phyloP scores from a whole-genome alignment of 2,329 filamentous ascomycete species.

The Pseudocercospora ulei region DNA sequence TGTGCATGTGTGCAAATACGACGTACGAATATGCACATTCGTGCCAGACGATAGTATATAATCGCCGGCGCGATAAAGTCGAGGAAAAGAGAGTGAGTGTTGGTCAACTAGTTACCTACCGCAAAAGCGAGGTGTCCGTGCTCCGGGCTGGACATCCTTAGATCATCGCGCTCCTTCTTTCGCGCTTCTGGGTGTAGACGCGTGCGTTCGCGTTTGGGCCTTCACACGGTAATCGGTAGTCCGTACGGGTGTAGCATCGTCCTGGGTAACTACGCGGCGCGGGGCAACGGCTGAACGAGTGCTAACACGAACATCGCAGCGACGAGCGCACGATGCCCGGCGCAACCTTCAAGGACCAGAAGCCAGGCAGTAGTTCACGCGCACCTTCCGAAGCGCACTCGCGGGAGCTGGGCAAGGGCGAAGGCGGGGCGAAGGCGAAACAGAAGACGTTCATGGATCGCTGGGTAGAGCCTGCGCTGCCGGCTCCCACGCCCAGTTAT shows the following conservation, averaged over 20 bases:
- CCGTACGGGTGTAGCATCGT: constrained; percentile 15
- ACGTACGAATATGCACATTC: too few relatives aligned
- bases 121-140: too few relatives aligned
- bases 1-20: too few relatives aligned
- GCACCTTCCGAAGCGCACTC: constrained; percentile 9
- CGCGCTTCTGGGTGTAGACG: too few relatives aligned
- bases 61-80: too few relatives aligned
- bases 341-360: constrained; percentile 2
- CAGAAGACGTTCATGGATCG: constrained; percentile 33
- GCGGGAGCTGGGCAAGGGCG: constrained; percentile 35
- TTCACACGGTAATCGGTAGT: constrained; percentile 10
- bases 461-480: constrained; percentile 49
- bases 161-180: too few relatives aligned
- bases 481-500: constrained; percentile 55
- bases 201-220: constrained; percentile 10
- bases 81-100: too few relatives aligned
- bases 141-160: too few relatives aligned
- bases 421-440: constrained; percentile 28
- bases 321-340: constrained; percentile 14
- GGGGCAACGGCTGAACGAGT: neutral
- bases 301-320: constrained; percentile 16
- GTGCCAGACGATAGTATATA: too few relatives aligned
- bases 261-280: constrained; percentile 10
- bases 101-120: too few relatives aligned
- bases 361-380: constrained; percentile 13